Percentiles rank a stretch among this genome's conserved stretches.
phyloP scores from a whole-genome alignment of 805 yeast genomes.

The Cyberlindnera meyerae region DNA sequence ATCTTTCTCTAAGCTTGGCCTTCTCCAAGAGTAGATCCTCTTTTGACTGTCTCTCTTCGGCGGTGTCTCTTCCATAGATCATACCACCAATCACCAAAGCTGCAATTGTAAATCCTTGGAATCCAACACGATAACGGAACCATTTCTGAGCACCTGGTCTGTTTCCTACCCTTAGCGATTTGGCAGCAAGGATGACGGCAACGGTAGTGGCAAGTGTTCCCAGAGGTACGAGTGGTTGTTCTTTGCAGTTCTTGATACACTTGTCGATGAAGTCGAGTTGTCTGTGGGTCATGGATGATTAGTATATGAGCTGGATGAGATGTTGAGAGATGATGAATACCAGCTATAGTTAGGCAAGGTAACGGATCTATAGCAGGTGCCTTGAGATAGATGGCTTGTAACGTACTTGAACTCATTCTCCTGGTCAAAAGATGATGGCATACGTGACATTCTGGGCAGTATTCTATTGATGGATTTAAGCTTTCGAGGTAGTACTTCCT shows the following conservation, averaged over 20 bases:
- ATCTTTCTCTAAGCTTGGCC: slow-evolving; percentile 76
- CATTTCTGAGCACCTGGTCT: slow-evolving; percentile 73
- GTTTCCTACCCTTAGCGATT: slow-evolving; percentile 68
- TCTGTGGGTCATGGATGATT: slow-evolving; percentile 22
- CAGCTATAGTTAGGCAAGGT: too few relatives aligned
- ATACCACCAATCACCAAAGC: slow-evolving; percentile 81
- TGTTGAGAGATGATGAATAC: too few relatives aligned
- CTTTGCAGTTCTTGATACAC: slow-evolving; percentile 58
- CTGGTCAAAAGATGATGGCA: slow-evolving; percentile 35
- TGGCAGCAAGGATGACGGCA: slow-evolving; percentile 76
- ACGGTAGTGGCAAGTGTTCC: slow-evolving; percentile 76
- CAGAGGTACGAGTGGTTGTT: slow-evolving; percentile 86
- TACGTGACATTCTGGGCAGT: slow-evolving; percentile 24
- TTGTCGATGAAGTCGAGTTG: slow-evolving; percentile 48
- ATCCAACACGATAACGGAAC: slow-evolving; percentile 85
- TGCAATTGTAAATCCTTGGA: slow-evolving; percentile 78
- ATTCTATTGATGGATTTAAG: neutral
- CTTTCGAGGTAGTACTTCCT: neutral
- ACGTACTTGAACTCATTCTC: slow-evolving; percentile 23
- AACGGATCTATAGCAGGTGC: neutral
- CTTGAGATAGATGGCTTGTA: neutral
- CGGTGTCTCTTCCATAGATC: slow-evolving; percentile 50
- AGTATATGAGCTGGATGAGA: too few relatives aligned
- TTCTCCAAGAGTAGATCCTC: slow-evolving; percentile 68
- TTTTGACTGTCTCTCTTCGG: slow-evolving; percentile 42